Conservation (phyloP, 768 basidiomycete species). For the Porphyrellus cyaneotinctus region DNA sequence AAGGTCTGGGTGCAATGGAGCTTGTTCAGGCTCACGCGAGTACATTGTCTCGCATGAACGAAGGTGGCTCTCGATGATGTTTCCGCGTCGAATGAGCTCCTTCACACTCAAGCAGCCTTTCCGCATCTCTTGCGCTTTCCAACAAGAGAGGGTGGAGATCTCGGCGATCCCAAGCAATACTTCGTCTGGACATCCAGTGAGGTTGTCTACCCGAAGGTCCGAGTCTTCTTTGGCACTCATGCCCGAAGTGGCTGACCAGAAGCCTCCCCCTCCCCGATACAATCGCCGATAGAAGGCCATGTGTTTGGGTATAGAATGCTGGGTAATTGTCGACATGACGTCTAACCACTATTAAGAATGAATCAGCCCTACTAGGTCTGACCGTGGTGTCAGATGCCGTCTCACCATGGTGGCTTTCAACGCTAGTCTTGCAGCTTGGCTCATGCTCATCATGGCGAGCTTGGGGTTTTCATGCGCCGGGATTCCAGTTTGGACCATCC, state of each 20-base stretch:
- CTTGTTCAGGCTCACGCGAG: constrained; percentile 31
- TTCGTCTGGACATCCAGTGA: constrained; percentile 79
- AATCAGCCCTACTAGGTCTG: constrained; percentile 13
- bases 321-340: constrained; percentile 63
- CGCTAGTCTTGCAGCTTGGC: constrained; percentile 49
- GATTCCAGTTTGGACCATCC: constrained; percentile 67
- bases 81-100: constrained; percentile 71
- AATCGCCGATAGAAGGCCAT: constrained; percentile 62
- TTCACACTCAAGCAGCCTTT: constrained; percentile 68
- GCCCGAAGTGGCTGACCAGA: constrained; percentile 37
- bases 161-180: constrained; percentile 74
- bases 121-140: constrained; percentile 64
- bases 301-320: constrained; percentile 60
- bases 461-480: constrained; percentile 62
- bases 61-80: constrained; percentile 64
- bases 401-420: constrained; percentile 73
- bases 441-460: constrained; percentile 52
- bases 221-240: constrained; percentile 34
- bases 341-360: constrained; percentile 63
- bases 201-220: constrained; percentile 57
- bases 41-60: constrained; percentile 37
- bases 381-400: constrained; percentile 8
- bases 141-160: constrained; percentile 64
- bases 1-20: constrained; percentile 41
- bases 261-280: constrained; percentile 49